A percentile compares a stretch with the other conserved stretches of the same genome.
Evolutionary conservation across 805 yeast genomes (phyloP).

Genomic region (Ogataea salicorniae): DNA sequence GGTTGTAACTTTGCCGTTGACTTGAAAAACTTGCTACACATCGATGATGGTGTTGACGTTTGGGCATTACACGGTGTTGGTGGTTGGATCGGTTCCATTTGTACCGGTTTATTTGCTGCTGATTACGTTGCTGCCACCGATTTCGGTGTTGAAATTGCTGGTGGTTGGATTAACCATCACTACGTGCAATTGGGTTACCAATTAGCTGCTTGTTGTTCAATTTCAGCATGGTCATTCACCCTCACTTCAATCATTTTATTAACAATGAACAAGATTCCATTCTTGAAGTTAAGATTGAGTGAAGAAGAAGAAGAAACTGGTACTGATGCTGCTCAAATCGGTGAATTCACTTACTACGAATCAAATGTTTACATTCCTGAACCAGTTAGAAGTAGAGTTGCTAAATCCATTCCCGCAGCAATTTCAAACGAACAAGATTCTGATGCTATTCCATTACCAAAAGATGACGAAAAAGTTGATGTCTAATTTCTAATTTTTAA

Average conservation of each 20-base stretch:
- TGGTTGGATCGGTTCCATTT: slow-evolving; percentile 74
- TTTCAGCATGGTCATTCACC: slow-evolving; percentile 69
- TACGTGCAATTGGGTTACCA: slow-evolving; percentile 83
- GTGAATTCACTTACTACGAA: slow-evolving; percentile 76
- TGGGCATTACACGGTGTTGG: slow-evolving; percentile 94
- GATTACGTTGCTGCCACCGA: slow-evolving; percentile 84
- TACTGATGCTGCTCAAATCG: slow-evolving; percentile 84
- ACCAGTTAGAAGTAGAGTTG: slow-evolving; percentile 57
- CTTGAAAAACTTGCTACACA: slow-evolving; percentile 60
- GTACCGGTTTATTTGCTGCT: slow-evolving; percentile 92
- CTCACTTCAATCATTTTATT: slow-evolving; percentile 67
- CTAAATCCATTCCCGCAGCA: slow-evolving; percentile 25
- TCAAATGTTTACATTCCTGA: slow-evolving; percentile 67
- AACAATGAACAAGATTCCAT: slow-evolving; percentile 69
- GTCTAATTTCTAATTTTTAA: slow-evolving; percentile 6
- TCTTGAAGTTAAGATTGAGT: slow-evolving; percentile 72
- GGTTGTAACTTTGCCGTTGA: slow-evolving; percentile 85
- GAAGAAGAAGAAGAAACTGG: slow-evolving; percentile 88
- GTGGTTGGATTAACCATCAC: slow-evolving; percentile 88
- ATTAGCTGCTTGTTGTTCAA: slow-evolving; percentile 69
- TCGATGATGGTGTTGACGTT: slow-evolving; percentile 95
- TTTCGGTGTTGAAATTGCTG: slow-evolving; percentile 57
- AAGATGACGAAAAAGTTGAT: slow-evolving; percentile 24
- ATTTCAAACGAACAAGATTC: slow-evolving; percentile 21
- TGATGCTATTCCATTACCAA: slow-evolving; percentile 27